phyloP scores from a whole-genome alignment of 2,329 filamentous ascomycete genomes.

The Shiraia bambusicola region DNA sequence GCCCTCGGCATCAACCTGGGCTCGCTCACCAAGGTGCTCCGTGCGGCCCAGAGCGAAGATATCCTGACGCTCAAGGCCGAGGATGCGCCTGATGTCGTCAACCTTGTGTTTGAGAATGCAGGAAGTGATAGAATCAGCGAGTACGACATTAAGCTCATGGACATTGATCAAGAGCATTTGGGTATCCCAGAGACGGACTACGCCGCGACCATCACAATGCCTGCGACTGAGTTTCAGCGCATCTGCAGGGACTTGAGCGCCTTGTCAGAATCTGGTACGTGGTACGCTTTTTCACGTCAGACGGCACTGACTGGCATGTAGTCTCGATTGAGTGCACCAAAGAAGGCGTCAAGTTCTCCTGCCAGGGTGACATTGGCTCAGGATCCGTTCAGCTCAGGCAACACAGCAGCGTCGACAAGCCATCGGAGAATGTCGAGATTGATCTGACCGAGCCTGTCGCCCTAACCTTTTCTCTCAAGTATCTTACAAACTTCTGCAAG shows the following conservation, averaged over 20 bases:
- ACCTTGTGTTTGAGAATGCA: slow-evolving; percentile 90
- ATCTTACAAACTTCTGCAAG: slow-evolving; percentile 99
- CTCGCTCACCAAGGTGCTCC: slow-evolving; percentile 95
- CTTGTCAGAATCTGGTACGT: slow-evolving; percentile 91
- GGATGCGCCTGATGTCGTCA: slow-evolving; percentile 92
- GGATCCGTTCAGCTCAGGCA: slow-evolving; percentile 89
- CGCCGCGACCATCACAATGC: slow-evolving; percentile 86
- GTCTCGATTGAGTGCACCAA: slow-evolving; percentile 96
- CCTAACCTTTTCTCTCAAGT: slow-evolving; percentile 97
- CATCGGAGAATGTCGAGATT: slow-evolving; percentile 81
- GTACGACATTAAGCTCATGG: slow-evolving; percentile 99
- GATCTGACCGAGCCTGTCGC: slow-evolving; percentile 88
- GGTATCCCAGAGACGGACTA: slow-evolving; percentile 99
- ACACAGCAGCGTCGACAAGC: slow-evolving; percentile 87
- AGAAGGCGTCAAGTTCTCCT: slow-evolving; percentile 94
- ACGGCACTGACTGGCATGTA: slow-evolving; percentile 45
- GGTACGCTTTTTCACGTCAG: not conserved
- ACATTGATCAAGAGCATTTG: slow-evolving; percentile 99
- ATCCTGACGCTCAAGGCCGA: slow-evolving; percentile 96
- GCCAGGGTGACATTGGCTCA: slow-evolving; percentile 92
- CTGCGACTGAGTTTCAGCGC: slow-evolving; percentile 83
- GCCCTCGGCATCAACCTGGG: slow-evolving; percentile 95
- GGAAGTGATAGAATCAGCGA: slow-evolving; percentile 91
- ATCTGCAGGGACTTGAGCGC: slow-evolving; percentile 91
- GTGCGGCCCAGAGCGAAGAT: slow-evolving; percentile 90